Evolutionary conservation across 352 stramenopile genomes (phyloP), one percentile per base, ranked within the genome.

Genomic region (Thalassiosira livingstoniorum): DNA sequence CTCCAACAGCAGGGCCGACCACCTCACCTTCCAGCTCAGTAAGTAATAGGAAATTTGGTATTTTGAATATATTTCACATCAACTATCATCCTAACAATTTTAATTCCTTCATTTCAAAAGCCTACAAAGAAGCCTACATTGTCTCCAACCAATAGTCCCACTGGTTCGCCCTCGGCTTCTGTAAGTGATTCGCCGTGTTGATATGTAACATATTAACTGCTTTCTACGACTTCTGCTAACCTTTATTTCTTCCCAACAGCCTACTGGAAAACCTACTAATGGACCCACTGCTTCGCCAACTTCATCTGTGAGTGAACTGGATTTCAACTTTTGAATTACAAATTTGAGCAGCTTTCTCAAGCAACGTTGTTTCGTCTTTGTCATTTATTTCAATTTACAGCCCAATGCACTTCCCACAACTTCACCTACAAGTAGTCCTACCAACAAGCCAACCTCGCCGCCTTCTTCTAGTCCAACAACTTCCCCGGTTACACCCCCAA

Each of bases 401-500:
- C 18, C 18, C 18, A n/a, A 18, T 51, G 10, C 42, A 18, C 42
- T 51, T 18, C 42, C 18, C 42, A 51, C 10, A 18, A 18, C 18
- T 51, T 51, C 29, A 15, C 4, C 55, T 64, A 34, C n/a, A 11
- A 10, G 15, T 15, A 64, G 39, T n/a, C 55, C 55, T 42, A 64
- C 55, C 11, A 18, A 10, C 4, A 64, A 34, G 29, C 55, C 55
- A 37, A 64, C 55, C 10, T 21, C 7, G 29, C 32, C 32, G 10
- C 55, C 55, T 42, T 39, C 55, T 31, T 64, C 27, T 10, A 64
- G n/a, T 32, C 55, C 27, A 64, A 64, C 55, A 64, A 31, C 23
- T 11, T n/a, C 18, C 10, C 55, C 55, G 7, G 39, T 51, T 18
- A 51, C 10, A 18, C 10, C 42, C 42, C 42, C 42, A 64, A 64